These are phyloP conservation scores for Lactarius akahatsu DNA, from an alignment of 768 basidiomycete genomes.

Conservation along the genomic window DNA sequence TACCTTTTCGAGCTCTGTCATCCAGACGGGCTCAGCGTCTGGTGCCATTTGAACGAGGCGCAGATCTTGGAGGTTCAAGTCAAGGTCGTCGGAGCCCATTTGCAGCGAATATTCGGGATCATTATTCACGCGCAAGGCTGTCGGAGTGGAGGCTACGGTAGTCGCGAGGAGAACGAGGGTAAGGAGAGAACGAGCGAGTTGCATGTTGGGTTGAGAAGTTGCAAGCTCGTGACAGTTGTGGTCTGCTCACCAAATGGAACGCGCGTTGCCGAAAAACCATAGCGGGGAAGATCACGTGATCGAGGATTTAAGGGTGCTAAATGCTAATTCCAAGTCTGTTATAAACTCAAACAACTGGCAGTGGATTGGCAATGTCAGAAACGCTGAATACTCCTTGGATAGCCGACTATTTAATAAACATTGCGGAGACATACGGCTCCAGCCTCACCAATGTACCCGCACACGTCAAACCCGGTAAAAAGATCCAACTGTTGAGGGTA, in stretches of 20 bases:
- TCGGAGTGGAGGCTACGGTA: slow-evolving; percentile 7
- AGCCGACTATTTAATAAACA: slow-evolving; percentile 46
- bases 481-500: slow-evolving; percentile 61
- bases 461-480: slow-evolving; percentile 42
- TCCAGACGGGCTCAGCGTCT: slow-evolving; percentile 68
- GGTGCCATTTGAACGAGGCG: slow-evolving; percentile 72
- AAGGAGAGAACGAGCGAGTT: slow-evolving; percentile 1
- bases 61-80: slow-evolving; percentile 66
- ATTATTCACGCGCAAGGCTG: slow-evolving; percentile 17
- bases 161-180: slow-evolving; percentile 19
- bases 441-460: slow-evolving; percentile 40
- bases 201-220: slow-evolving; percentile 17
- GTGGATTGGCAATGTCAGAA: slow-evolving; percentile 38
- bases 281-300: slow-evolving; percentile 9
- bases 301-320: background rate
- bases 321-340: background rate
- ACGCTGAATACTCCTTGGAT: slow-evolving; percentile 55
- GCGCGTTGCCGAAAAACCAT: background rate
- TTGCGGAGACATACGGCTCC: slow-evolving; percentile 54
- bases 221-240: background rate
- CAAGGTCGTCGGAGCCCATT: slow-evolving; percentile 35
- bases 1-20: slow-evolving; percentile 90
- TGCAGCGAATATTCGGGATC: slow-evolving; percentile 15
- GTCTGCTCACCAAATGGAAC: background rate
- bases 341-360: background rate